Evolutionary conservation across 306 rosid genomes (phyloP).

Genomic region (Vachellia collinsii): DNA sequence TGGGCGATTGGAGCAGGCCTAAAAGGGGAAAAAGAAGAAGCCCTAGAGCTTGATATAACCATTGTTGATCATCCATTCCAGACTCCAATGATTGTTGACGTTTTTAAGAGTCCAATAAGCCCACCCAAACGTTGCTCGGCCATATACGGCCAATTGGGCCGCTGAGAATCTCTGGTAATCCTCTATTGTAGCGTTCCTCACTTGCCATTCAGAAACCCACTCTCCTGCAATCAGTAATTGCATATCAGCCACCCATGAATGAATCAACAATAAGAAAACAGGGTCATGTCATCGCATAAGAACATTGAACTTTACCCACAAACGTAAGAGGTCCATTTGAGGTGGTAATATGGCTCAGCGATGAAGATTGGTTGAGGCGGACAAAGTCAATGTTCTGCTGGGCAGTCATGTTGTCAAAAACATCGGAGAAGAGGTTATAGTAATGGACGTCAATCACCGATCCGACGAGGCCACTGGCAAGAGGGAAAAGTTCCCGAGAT

Average conservation of each 20-base stretch:
- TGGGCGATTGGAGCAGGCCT: not conserved
- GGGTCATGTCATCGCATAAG: not conserved
- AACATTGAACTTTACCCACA: conserved; percentile 52
- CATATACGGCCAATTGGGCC: conserved; percentile 65
- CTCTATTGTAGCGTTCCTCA: conserved; percentile 50
- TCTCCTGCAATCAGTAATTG: conserved; percentile 49
- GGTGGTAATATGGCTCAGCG: conserved; percentile 56
- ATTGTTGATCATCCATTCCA: conserved; percentile 78
- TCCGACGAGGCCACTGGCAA: conserved; percentile 48
- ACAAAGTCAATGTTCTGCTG: conserved; percentile 70
- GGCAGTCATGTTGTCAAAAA: conserved; percentile 43
- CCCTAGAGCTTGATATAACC: conserved; percentile 55
- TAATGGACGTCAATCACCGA: conserved; percentile 76
- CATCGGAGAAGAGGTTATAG: conserved; percentile 56
- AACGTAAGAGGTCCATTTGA: conserved; percentile 79
- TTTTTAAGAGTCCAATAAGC: conserved; percentile 79
- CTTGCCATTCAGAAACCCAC: conserved; percentile 81
- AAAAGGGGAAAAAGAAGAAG: not conserved
- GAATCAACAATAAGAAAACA: not conserved
- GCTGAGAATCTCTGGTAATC: conserved; percentile 63
- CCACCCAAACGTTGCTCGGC: conserved; percentile 85
- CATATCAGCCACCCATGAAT: not conserved
- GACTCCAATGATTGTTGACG: conserved; percentile 66
- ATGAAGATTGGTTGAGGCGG: conserved; percentile 48
- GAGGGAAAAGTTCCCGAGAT: conserved; percentile 55